Evolutionary conservation across 2,329 filamentous ascomycete genomes (phyloP).

Genomic region (Colletotrichum sp.): DNA sequence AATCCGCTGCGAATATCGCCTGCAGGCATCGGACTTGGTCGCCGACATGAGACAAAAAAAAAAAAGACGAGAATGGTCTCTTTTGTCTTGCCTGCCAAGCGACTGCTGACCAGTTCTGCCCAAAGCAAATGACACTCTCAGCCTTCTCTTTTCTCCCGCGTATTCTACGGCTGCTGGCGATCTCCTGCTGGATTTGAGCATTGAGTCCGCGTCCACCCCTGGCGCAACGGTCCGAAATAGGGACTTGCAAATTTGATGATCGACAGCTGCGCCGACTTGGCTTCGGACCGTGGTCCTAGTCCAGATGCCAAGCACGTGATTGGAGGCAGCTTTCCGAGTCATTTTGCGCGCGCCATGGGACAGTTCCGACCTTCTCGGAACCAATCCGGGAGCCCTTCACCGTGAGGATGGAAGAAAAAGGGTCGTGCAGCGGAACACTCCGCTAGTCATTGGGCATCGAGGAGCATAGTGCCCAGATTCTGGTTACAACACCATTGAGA

Average conservation of each 20-base stretch:
- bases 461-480: not conserved
- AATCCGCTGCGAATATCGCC: not conserved
- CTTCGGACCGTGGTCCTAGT: not conserved
- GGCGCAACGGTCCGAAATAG: not conserved
- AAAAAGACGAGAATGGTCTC: not conserved
- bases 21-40: not conserved
- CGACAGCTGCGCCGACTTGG: not conserved
- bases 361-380: not conserved
- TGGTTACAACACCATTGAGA: not conserved
- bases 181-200: not conserved
- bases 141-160: not conserved
- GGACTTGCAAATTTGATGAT: not conserved
- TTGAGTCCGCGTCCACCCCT: not conserved
- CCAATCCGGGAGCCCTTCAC: not conserved
- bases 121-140: not conserved
- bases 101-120: not conserved
- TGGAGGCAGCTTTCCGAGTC: not conserved
- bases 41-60: not conserved
- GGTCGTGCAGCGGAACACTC: not conserved
- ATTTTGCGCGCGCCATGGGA: not conserved
- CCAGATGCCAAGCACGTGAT: not conserved
- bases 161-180: not conserved
- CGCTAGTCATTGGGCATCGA: not conserved
- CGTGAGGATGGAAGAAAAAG: not conserved
- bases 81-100: not conserved